Conservation (phyloP, 2,329 filamentous ascomycete genomes). For the Monosporascus sp. region DNA sequence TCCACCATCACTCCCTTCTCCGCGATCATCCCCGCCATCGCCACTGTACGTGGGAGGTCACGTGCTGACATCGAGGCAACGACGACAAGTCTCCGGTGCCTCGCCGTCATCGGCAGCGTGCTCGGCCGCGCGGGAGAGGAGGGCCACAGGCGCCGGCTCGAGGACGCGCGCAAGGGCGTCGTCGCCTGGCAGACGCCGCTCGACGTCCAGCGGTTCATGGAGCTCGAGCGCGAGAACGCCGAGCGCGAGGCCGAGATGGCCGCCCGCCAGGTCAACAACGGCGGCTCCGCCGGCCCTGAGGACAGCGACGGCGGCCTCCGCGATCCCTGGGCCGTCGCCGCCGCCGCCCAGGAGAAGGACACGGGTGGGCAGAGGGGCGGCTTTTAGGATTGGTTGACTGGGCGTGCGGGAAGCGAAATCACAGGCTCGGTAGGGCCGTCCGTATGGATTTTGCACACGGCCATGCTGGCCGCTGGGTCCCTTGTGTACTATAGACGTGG, state of each 20-base stretch:
- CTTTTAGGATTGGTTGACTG: too few species aligned
- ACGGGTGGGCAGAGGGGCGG: too few species aligned
- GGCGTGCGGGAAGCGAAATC: too few species aligned
- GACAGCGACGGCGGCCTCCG: too few species aligned
- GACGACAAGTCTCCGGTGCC: conserved; percentile 65
- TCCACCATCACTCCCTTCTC: neutral
- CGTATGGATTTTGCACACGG: too few species aligned
- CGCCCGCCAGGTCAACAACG: neutral
- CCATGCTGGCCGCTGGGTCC: too few species aligned
- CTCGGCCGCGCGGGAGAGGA: conserved; percentile 78
- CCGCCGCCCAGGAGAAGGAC: too few species aligned
- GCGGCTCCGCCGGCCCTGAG: too few species aligned
- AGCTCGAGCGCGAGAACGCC: conserved; percentile 16
- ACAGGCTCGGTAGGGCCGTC: too few species aligned
- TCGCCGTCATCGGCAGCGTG: conserved; percentile 77
- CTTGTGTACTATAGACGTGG: too few species aligned
- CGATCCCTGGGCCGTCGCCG: too few species aligned
- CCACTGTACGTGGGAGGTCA: neutral
- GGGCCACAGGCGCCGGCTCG: conserved; percentile 64
- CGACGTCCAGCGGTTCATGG: conserved; percentile 38
- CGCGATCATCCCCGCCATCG: neutral
- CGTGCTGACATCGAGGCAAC: conserved; percentile 17
- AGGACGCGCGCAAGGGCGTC: conserved; percentile 54
- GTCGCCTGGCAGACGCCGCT: conserved; percentile 56
- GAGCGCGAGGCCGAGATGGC: neutral